These are phyloP conservation scores for Penicillium pancosmium DNA, from an alignment of 495 filamentous ascomycete species.

Conservation along the genomic window DNA sequence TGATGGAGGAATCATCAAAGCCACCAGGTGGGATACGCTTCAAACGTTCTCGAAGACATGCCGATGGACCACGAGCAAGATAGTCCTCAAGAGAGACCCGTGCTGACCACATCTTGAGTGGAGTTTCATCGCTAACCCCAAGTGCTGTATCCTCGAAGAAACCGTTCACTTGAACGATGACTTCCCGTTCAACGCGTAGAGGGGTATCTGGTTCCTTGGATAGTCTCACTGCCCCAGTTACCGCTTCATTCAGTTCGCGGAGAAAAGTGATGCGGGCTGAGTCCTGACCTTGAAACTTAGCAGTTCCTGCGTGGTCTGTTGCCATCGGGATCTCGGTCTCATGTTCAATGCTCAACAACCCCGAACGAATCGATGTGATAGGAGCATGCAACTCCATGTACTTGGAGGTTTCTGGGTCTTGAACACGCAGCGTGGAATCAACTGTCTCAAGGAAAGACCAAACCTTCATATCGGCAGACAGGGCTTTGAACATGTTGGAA, in stretches of 20 bases:
- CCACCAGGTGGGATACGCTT: conserved; percentile 27
- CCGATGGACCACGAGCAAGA: conserved; percentile 29
- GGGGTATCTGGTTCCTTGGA: conserved; percentile 40
- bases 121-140: conserved; percentile 43
- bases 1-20: conserved; percentile 37
- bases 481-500: conserved; percentile 58
- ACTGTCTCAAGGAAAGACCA: conserved; percentile 69
- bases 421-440: conserved; percentile 58
- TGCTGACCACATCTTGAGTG: conserved; percentile 57
- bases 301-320: conserved; percentile 59
- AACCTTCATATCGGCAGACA: conserved; percentile 64
- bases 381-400: conserved; percentile 52
- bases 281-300: conserved; percentile 58
- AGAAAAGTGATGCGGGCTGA: conserved; percentile 54
- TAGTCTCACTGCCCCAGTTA: conserved; percentile 45
- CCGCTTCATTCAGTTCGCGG: conserved; percentile 47
- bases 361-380: conserved; percentile 64
- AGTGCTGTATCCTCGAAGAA: conserved; percentile 59
- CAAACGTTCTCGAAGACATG: conserved; percentile 36
- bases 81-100: conserved; percentile 54
- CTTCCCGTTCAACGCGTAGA: conserved; percentile 50
- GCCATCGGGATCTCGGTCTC: conserved; percentile 60
- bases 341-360: conserved; percentile 54
- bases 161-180: conserved; percentile 61
- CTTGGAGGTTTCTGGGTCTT: conserved; percentile 34